Percentiles rank a stretch among this genome's conserved stretches.
Conservation (phyloP, 2,329 filamentous ascomycete genomes). For the Cladosporium sp. region DNA sequence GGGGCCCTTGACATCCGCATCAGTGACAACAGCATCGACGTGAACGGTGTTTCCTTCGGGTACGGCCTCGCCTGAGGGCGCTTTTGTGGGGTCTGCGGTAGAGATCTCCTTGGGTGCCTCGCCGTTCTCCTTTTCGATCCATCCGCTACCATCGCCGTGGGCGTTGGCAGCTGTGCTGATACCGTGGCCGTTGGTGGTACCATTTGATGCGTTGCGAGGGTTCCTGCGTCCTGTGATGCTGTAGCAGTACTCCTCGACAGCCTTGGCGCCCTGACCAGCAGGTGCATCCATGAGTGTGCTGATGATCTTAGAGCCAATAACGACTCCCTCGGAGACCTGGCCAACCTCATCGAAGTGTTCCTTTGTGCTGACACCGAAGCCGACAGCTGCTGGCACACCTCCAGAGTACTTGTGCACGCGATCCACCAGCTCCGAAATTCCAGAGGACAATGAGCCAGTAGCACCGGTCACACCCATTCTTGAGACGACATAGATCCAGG, state of each 20-base stretch:
- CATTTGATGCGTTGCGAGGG: slow-evolving; percentile 8
- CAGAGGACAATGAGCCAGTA: slow-evolving; percentile 73
- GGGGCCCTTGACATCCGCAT: slow-evolving; percentile 49
- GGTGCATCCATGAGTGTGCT: slow-evolving; percentile 69
- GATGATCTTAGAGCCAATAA: slow-evolving; percentile 94
- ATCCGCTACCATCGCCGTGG: slow-evolving; percentile 32
- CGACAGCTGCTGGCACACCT: slow-evolving; percentile 84
- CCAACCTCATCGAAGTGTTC: slow-evolving; percentile 89
- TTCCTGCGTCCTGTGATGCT: slow-evolving; percentile 52
- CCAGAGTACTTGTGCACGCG: slow-evolving; percentile 91
- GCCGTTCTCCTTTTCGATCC: slow-evolving; percentile 28
- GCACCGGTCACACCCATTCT: slow-evolving; percentile 96
- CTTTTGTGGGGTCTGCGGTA: slow-evolving; percentile 31
- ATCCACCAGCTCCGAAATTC: slow-evolving; percentile 74
- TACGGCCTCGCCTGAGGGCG: slow-evolving; percentile 28
- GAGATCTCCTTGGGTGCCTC: slow-evolving; percentile 31
- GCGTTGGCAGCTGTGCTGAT: slow-evolving; percentile 31
- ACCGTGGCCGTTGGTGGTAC: slow-evolving; percentile 18
- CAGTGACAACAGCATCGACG: slow-evolving; percentile 64
- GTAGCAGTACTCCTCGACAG: slow-evolving; percentile 82
- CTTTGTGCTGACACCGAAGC: slow-evolving; percentile 91
- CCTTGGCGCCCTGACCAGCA: slow-evolving; percentile 62
- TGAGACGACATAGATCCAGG: slow-evolving; percentile 98
- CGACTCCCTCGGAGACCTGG: slow-evolving; percentile 83
- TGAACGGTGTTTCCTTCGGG: slow-evolving; percentile 52